Percentiles rank a stretch among this genome's conserved stretches.
phyloP scores from a whole-genome alignment of 2,329 filamentous ascomycete species.

The Penicillium sp. region DNA sequence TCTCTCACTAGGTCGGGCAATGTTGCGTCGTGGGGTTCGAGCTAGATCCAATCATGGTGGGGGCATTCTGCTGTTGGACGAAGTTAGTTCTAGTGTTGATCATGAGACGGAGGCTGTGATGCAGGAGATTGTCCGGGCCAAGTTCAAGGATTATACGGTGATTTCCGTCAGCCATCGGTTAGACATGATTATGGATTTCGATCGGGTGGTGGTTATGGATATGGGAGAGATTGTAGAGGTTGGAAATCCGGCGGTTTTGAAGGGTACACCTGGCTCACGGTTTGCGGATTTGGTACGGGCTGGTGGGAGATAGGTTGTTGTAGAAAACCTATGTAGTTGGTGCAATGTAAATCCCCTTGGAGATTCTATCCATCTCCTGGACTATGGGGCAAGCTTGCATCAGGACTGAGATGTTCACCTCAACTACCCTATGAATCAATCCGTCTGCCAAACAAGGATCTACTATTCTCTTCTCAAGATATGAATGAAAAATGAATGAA shows the following conservation, averaged over 20 bases:
- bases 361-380: no score
- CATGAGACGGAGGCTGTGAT: slow-evolving; percentile 59
- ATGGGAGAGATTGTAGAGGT: slow-evolving; percentile 54
- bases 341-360: no score
- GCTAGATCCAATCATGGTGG: neutral
- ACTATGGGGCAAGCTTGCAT: no score
- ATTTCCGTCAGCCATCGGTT: slow-evolving; percentile 67
- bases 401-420: no score
- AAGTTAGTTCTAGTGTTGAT: slow-evolving; percentile 65
- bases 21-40: neutral
- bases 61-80: slow-evolving; percentile 56
- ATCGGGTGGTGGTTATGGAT: slow-evolving; percentile 59
- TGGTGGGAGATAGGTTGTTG: neutral
- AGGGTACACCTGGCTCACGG: neutral
- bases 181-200: slow-evolving; percentile 64
- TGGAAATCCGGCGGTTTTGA: neutral
- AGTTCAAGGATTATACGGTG: slow-evolving; percentile 57
- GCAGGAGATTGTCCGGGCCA: slow-evolving; percentile 56
- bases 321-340: neutral
- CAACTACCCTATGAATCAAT: no score
- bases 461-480: no score
- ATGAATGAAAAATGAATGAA: no score
- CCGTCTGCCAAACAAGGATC: no score
- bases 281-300: neutral
- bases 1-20: neutral